Evolutionary conservation across 805 yeast genomes (phyloP).

Genomic region (Phaffomyces opuntiae): DNA sequence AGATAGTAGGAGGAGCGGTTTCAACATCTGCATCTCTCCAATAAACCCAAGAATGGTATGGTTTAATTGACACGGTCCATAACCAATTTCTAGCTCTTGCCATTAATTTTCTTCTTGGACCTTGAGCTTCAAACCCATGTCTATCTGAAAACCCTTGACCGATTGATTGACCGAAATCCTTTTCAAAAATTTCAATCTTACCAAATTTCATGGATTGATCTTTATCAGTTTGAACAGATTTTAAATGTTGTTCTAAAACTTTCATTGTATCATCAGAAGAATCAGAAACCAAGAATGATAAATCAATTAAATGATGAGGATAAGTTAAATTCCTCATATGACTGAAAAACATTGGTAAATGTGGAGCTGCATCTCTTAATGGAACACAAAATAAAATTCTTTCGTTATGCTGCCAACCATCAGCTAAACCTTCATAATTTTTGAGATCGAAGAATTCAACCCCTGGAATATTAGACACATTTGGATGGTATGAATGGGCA

Average conservation of each 20-base stretch:
- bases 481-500: constrained; percentile 26
- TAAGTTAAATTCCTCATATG: constrained; percentile 78
- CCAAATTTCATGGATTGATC: constrained; percentile 66
- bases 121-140: constrained; percentile 95
- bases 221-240: constrained; percentile 57
- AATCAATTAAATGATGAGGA: constrained; percentile 82
- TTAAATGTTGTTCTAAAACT: constrained; percentile 49
- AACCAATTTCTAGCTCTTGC: constrained; percentile 96
- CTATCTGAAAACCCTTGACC: constrained; percentile 93
- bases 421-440: constrained; percentile 58
- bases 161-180: constrained; percentile 88
- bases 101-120: constrained; percentile 91
- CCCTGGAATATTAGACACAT: constrained; percentile 26
- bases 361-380: constrained; percentile 85
- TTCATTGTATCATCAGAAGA: constrained; percentile 86
- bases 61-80: constrained; percentile 78
- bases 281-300: constrained; percentile 83
- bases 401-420: constrained; percentile 81
- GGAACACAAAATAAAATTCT: constrained; percentile 86
- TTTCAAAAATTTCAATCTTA: constrained; percentile 77
- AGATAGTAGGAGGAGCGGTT: constrained; percentile 72
- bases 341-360: constrained; percentile 81
- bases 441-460: constrained; percentile 72
- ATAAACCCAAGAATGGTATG: constrained; percentile 92
- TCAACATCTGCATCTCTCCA: constrained; percentile 99